These are phyloP conservation scores for Leccinum arenicola DNA, from an alignment of 768 basidiomycete genomes.

Conservation along the genomic window DNA sequence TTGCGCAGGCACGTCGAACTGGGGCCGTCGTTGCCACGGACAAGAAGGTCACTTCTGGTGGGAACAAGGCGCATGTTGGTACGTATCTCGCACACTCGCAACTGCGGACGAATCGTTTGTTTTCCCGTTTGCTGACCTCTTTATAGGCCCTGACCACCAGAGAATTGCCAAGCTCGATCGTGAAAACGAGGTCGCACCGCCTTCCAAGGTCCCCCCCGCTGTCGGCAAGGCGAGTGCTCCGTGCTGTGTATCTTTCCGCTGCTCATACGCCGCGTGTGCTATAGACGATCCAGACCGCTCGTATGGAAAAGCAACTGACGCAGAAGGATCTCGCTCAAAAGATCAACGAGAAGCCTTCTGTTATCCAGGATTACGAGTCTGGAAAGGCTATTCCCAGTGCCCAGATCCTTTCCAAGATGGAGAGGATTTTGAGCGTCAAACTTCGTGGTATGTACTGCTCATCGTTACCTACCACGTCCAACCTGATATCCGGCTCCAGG, in stretches of 20 bases:
- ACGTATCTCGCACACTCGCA: slow-evolving; percentile 11
- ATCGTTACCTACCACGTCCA: neutral
- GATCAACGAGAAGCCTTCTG: slow-evolving; percentile 89
- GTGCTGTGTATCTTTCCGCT: neutral
- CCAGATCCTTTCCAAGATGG: slow-evolving; percentile 86
- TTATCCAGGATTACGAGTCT: slow-evolving; percentile 87
- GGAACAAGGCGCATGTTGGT: slow-evolving; percentile 81
- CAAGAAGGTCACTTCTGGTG: slow-evolving; percentile 67
- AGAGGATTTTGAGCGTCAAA: slow-evolving; percentile 82
- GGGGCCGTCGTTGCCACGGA: slow-evolving; percentile 81
- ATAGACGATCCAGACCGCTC: slow-evolving; percentile 80
- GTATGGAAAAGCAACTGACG: slow-evolving; percentile 73
- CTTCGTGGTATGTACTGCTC: slow-evolving; percentile 65
- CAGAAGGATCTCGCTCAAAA: slow-evolving; percentile 93
- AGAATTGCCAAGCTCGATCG: slow-evolving; percentile 91
- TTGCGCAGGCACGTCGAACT: slow-evolving; percentile 61
- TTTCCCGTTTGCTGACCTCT: too few species aligned
- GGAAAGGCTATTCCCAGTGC: slow-evolving; percentile 85
- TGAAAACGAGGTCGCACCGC: slow-evolving; percentile 94
- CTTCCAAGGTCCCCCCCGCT: slow-evolving; percentile 67
- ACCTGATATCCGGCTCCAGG: slow-evolving; percentile 39
- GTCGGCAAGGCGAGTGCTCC: slow-evolving; percentile 63
- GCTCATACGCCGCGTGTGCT: slow-evolving; percentile 8
- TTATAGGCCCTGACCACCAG: slow-evolving; percentile 85
- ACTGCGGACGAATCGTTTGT: neutral